Evolutionary conservation across 768 basidiomycete genomes (phyloP).

Genomic region (Phylloporus rhodoxanthus): DNA sequence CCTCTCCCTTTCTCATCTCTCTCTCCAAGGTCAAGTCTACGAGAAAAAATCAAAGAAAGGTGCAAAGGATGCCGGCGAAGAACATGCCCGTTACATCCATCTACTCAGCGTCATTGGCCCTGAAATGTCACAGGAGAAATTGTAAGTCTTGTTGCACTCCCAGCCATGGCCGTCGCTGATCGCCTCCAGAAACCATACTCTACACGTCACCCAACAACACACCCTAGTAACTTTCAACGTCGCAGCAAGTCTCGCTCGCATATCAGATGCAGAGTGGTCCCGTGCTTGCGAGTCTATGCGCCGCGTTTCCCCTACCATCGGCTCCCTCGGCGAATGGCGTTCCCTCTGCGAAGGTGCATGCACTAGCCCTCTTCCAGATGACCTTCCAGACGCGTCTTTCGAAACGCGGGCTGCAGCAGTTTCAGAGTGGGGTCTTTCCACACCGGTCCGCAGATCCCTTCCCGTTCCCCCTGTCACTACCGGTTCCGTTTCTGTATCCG

Average conservation of each 20-base stretch:
- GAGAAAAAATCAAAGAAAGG: slow-evolving; percentile 81
- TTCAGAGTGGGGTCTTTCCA: slow-evolving; percentile 28
- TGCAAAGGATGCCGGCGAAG: slow-evolving; percentile 58
- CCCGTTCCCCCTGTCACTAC: slow-evolving; percentile 17
- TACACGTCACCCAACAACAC: slow-evolving; percentile 58
- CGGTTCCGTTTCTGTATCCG: slow-evolving; percentile 8
- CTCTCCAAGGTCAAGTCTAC: slow-evolving; percentile 52
- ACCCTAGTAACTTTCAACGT: slow-evolving; percentile 51
- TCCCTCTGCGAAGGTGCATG: slow-evolving; percentile 74
- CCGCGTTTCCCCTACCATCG: slow-evolving; percentile 59
- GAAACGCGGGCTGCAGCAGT: slow-evolving; percentile 7
- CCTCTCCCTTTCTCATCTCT: slow-evolving; percentile 4
- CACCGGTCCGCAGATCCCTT: slow-evolving; percentile 16
- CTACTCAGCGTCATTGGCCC: slow-evolving; percentile 66
- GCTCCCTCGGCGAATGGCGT: slow-evolving; percentile 67
- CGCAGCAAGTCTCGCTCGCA: slow-evolving; percentile 57
- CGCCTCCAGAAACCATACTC: slow-evolving; percentile 53
- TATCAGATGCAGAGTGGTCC: slow-evolving; percentile 79
- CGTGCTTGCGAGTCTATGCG: slow-evolving; percentile 68
- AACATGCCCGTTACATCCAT: slow-evolving; percentile 73
- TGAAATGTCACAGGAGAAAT: slow-evolving; percentile 76
- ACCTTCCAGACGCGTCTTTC: slow-evolving; percentile 20
- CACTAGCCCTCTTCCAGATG: slow-evolving; percentile 39
- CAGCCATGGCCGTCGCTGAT: not conserved
- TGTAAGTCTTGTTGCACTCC: slow-evolving; percentile 40